Evolutionary conservation across 257 asterid genomes (phyloP), one percentile per base, ranked within the genome.

Genomic region (Eustoma russellianum): DNA sequence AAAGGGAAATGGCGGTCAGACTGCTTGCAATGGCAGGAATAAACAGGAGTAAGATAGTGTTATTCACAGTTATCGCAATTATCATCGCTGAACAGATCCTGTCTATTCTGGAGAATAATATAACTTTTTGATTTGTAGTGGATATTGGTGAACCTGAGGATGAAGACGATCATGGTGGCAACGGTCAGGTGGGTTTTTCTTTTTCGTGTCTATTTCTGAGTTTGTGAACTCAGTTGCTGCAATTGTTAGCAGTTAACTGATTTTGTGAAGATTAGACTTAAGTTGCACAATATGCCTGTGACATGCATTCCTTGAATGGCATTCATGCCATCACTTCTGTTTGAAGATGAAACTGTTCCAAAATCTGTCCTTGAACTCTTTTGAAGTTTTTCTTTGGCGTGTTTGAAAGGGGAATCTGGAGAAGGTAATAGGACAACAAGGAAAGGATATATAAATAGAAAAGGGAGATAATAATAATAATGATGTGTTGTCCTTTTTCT

Each of bases 1-100:
- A 87, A 53, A 79, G 83, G 70, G 93, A 80, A 51, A 76, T 91
- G 97, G 94, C 95, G 3, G 80, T 95, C 54, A 82, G 96, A 62
- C 66, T 91, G 87, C 61, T 91, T 62, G 86, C 95, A 53, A 70
- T 91, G 50, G 81, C 97, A 33, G 94, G 97, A 68, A 72, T 91
- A 57, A 77, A 58, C 71, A 89, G 72, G 58, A 71, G 95, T 83
- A 60, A 58, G 81, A 49, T 30, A 34, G 52, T 16, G 18, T 53
- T 46, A 49, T 50, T 33, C 53, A 33, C 34, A 48, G 33, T 51
- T 40, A 13, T 44, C 61, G 45, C 12, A 56, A 50, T 53, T 54
- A 28, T 46, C 44, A 34, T 45, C 45, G 16, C 17, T 38, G 17
- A 6, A 16, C 3, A 11, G 17, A 12, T 33, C 34, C 47, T 38